Evolutionary conservation across 2,329 filamentous ascomycete genomes (phyloP), one percentile per base, ranked within the genome.

Genomic region (Cytospora piceicola): DNA sequence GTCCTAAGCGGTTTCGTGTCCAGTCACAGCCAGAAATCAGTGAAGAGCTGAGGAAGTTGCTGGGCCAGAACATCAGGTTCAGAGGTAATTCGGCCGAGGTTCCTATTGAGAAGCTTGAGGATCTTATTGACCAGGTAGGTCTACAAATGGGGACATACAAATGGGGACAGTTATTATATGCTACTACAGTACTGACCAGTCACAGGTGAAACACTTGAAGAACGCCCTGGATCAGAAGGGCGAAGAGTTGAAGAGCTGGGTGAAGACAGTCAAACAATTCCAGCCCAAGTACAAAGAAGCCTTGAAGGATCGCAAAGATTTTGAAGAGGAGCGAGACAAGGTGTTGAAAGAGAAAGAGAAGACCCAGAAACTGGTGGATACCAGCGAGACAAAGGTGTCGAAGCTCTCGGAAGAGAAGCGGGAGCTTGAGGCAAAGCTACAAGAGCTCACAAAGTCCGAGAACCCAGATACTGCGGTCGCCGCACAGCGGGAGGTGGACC

Each of bases 241-340:
- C 36, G 53, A 46, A 6, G 22, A 83, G 58, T 72, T 83, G 20
- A 78, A 81, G 34, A 81, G 81, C 22, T 78, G 82, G 61, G 75
- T 80, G 58, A 76, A 75, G 27, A 82, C 82, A 2, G 72, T 82
- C 2, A 75, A 76, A 27, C 74, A 75, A 7, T 79, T 86, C 4
- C 81, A 85, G 58, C 73, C 75, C 9, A 79, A 78, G 53, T 82
- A 81, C 65, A 80, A 83, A 69, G 77, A 77, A 17, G 83, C 85
- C 3, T 73, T 87, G 6, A 75, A 81, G 64, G 85, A 88, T 27
- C 82, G 84, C 39, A 77, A 77, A 39, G 71, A 70, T 6, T 83
- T 82, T 51, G 80, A 86, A 69, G 77, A 74, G 24, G 78, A 86
- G 36, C 79, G 79, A 58, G 74, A 78, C 49, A 72, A 70, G 5